phyloP scores from a whole-genome alignment of 768 basidiomycete species.

The Tylopilus sp. region DNA sequence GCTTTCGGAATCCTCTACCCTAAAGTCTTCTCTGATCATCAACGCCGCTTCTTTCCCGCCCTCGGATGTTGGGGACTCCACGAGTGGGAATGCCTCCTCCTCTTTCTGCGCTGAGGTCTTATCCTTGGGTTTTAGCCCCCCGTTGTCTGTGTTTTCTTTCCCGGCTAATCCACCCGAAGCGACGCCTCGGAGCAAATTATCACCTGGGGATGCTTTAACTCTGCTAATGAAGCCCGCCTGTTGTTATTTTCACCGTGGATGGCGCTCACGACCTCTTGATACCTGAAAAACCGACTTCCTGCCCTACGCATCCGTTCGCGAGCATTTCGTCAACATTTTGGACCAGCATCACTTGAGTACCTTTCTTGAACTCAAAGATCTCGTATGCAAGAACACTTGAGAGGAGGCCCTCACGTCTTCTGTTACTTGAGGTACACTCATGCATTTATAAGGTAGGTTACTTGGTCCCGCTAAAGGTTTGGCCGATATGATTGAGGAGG shows the following conservation, averaged over 20 bases:
- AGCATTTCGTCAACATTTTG: conserved; percentile 60
- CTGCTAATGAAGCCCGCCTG: conserved; percentile 35
- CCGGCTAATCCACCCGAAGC: neutral
- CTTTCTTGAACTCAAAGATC: conserved; percentile 52
- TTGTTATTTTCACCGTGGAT: conserved; percentile 23
- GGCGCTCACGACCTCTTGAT: conserved; percentile 18
- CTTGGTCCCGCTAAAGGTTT: neutral
- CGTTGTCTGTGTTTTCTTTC: conserved; percentile 34
- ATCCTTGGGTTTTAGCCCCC: conserved; percentile 15
- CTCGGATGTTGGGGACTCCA: conserved; percentile 42
- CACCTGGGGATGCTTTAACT: conserved; percentile 30
- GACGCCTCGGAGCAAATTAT: conserved; percentile 12
- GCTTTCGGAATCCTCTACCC: conserved; percentile 50
- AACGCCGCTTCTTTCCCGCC: conserved; percentile 44
- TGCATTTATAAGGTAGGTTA: conserved; percentile 32
- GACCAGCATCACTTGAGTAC: conserved; percentile 67
- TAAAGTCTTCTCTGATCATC: conserved; percentile 50
- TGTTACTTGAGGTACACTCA: conserved; percentile 9
- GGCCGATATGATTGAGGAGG: neutral
- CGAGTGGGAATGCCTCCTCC: conserved; percentile 43
- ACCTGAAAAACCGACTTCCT: conserved; percentile 52
- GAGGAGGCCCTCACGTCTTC: conserved; percentile 52
- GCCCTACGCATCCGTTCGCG: conserved; percentile 70
- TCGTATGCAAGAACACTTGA: conserved; percentile 60
- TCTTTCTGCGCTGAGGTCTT: conserved; percentile 34